phyloP scores from a whole-genome alignment of 2,329 filamentous ascomycete species.

The Exophiala xenobiotica region DNA sequence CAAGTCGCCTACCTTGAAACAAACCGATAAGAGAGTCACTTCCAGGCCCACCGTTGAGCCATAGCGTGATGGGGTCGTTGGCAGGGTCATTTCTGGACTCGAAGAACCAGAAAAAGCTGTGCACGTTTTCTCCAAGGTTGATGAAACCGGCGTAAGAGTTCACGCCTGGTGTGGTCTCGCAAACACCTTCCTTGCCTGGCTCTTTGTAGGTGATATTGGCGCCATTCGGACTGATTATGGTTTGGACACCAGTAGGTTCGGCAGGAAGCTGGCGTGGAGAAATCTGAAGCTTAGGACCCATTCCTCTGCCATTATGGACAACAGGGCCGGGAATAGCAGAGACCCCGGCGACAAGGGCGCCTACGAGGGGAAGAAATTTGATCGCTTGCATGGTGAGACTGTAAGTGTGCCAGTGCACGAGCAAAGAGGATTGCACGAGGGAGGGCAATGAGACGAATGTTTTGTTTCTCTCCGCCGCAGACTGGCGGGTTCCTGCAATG shows the following conservation, averaged over 20 bases:
- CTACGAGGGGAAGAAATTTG: slow-evolving; percentile 4
- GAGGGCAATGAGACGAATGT: not conserved
- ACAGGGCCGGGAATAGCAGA: slow-evolving; percentile 20
- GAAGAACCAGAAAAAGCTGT: slow-evolving; percentile 59
- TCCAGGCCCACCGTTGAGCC: slow-evolving; percentile 42
- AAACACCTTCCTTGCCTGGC: slow-evolving; percentile 51
- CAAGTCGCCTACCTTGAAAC: slow-evolving; percentile 39
- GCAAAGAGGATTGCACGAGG: not conserved
- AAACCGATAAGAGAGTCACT: slow-evolving; percentile 40
- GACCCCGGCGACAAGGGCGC: slow-evolving; percentile 12
- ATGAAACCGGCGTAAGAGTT: slow-evolving; percentile 59
- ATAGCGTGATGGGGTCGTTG: slow-evolving; percentile 42
- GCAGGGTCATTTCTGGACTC: slow-evolving; percentile 53
- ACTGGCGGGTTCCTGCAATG: too few species aligned
- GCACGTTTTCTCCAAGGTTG: slow-evolving; percentile 51
- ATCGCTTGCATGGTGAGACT: slow-evolving; percentile 9
- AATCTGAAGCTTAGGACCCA: slow-evolving; percentile 22
- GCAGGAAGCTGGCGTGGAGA: slow-evolving; percentile 38
- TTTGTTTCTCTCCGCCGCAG: too few species aligned
- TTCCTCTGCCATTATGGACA: slow-evolving; percentile 19
- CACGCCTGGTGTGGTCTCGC: slow-evolving; percentile 56
- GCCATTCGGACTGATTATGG: slow-evolving; percentile 42
- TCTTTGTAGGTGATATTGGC: slow-evolving; percentile 60
- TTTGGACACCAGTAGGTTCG: slow-evolving; percentile 40
- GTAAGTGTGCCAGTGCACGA: not conserved